Evolutionary conservation across 2,329 filamentous ascomycete species (phyloP).

Genomic region (Botryotinia convoluta): DNA sequence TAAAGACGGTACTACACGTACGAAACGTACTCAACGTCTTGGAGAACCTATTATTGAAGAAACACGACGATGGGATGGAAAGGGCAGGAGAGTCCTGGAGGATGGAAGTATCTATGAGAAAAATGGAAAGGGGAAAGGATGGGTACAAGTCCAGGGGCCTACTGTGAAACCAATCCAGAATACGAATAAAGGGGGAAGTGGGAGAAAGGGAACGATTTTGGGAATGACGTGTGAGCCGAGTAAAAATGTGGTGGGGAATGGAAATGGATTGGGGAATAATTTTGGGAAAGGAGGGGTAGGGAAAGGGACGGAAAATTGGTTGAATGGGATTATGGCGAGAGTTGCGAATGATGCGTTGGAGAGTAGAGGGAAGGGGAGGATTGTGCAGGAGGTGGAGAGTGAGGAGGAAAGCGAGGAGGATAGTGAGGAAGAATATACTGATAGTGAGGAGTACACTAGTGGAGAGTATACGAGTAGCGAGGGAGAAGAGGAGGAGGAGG

Average conservation of each 20-base stretch:
- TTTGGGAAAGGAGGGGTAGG: slow-evolving; percentile 16
- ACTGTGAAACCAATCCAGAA: slow-evolving; percentile 7
- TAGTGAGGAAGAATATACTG: slow-evolving; percentile 14
- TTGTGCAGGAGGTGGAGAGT: slow-evolving; percentile 14
- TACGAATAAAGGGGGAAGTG: neutral
- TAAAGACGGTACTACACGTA: slow-evolving; percentile 18
- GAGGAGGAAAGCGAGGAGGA: neutral
- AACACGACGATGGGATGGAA: slow-evolving; percentile 19
- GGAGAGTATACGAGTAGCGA: slow-evolving; percentile 12
- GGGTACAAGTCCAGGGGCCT: slow-evolving; percentile 14
- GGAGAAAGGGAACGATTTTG: slow-evolving; percentile 15
- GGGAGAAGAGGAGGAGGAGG: slow-evolving; percentile 1
- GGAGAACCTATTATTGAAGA: slow-evolving; percentile 18
- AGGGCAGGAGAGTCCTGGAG: slow-evolving; percentile 13
- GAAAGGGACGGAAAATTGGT: neutral
- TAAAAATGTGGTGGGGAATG: slow-evolving; percentile 1
- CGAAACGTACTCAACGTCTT: slow-evolving; percentile 12
- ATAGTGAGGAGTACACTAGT: slow-evolving; percentile 18
- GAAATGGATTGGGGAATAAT: slow-evolving; percentile 10
- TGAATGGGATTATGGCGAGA: slow-evolving; percentile 16
- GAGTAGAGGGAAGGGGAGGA: slow-evolving; percentile 12
- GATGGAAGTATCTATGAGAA: slow-evolving; percentile 20
- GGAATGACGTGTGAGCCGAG: slow-evolving; percentile 17
- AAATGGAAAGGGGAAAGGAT: slow-evolving; percentile 19
- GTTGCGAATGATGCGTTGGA: slow-evolving; percentile 18